phyloP scores from a whole-genome alignment of 768 basidiomycete species.

The Boletus rubescentipes region DNA sequence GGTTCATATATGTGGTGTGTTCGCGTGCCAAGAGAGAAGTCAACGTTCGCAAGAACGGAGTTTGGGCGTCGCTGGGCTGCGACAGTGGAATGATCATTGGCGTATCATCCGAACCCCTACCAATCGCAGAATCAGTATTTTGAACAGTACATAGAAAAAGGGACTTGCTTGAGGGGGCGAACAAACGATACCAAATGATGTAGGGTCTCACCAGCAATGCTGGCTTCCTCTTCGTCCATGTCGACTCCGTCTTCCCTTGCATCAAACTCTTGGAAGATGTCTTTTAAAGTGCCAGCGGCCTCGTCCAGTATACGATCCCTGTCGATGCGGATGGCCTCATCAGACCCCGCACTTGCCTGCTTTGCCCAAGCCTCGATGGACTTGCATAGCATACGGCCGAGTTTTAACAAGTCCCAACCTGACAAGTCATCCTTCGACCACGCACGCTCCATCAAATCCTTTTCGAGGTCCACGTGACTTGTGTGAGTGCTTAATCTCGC shows the following conservation, averaged over 20 bases:
- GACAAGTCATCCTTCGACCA: slow-evolving; percentile 69
- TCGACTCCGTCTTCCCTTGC: slow-evolving; percentile 53
- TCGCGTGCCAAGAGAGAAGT: slow-evolving; percentile 64
- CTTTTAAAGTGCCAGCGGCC: slow-evolving; percentile 65
- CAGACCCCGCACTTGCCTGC: slow-evolving; percentile 27
- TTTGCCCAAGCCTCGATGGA: slow-evolving; percentile 62
- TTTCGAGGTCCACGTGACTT: slow-evolving; percentile 56
- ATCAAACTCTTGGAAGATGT: slow-evolving; percentile 72
- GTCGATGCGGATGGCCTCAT: slow-evolving; percentile 31
- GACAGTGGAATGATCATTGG: slow-evolving; percentile 51
- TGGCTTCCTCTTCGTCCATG: slow-evolving; percentile 69
- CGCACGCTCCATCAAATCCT: slow-evolving; percentile 66
- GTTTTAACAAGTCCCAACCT: slow-evolving; percentile 64
- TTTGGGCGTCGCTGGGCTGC: slow-evolving; percentile 55
- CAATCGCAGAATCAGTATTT: slow-evolving; percentile 12
- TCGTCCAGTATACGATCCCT: slow-evolving; percentile 66
- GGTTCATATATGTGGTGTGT: slow-evolving; percentile 54
- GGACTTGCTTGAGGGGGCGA: slow-evolving; percentile 52
- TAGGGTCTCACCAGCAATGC: slow-evolving; percentile 61
- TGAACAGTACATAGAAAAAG: background rate
- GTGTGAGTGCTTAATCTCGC: slow-evolving; percentile 48
- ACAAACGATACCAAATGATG: slow-evolving; percentile 59
- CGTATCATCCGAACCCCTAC: slow-evolving; percentile 45
- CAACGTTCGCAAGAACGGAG: slow-evolving; percentile 59
- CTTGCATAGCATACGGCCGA: slow-evolving; percentile 53